Evolutionary conservation across 75 land plant genomes (phyloP).

Genomic region (Chamaecyparis obtusa): DNA sequence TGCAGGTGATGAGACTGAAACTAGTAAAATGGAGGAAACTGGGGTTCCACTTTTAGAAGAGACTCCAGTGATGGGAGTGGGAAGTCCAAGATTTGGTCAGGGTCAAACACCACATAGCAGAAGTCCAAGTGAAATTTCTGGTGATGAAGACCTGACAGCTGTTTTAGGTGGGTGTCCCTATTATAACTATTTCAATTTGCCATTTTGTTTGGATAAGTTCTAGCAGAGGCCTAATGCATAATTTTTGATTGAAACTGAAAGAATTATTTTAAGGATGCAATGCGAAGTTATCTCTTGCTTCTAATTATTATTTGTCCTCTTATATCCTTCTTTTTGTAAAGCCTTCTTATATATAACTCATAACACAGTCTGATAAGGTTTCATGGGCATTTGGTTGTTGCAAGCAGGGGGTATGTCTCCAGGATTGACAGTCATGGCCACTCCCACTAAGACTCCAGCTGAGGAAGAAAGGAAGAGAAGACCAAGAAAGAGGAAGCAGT

Average conservation of each 20-base stretch:
- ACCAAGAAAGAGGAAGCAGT: conserved; percentile 33
- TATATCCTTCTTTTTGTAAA: background rate
- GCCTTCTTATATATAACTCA: background rate
- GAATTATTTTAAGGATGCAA: background rate
- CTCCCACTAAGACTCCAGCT: conserved; percentile 30
- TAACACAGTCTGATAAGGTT: background rate
- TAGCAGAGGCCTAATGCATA: background rate
- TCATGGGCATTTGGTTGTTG: background rate
- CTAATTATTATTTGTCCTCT: background rate
- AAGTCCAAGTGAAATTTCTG: conserved; percentile 8
- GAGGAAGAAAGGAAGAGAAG: conserved; percentile 19
- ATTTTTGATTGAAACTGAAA: background rate
- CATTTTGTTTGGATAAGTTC: background rate
- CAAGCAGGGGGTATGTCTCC: conserved; percentile 37
- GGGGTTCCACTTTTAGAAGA: conserved; percentile 11
- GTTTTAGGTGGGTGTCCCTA: conserved; percentile 11
- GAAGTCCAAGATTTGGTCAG: background rate
- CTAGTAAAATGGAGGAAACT: background rate
- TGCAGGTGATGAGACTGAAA: conserved; percentile 1
- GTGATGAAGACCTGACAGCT: conserved; percentile 9
- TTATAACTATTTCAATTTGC: too few relatives aligned
- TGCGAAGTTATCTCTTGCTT: background rate
- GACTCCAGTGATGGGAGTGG: conserved; percentile 15
- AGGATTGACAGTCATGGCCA: conserved; percentile 28
- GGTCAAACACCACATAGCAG: background rate